Evolutionary conservation across 345 rosid species (phyloP).

Genomic region (Nasturtium officinale): DNA sequence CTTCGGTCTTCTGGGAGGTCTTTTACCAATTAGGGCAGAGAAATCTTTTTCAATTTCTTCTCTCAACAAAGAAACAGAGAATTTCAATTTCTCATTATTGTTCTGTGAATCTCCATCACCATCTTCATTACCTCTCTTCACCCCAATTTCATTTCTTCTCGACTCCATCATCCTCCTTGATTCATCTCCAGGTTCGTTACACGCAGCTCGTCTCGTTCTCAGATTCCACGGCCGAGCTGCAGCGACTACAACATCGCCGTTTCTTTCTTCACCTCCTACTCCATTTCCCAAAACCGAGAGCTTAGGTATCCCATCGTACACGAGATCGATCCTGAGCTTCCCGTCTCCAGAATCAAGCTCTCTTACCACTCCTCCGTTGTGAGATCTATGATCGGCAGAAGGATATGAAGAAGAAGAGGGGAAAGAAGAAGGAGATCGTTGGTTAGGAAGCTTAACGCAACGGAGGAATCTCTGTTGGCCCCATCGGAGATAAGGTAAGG

Average conservation of each 20-base stretch:
- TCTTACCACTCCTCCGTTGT: conserved; percentile 9
- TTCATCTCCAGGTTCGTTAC: conserved; percentile 48
- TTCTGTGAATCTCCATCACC: conserved; percentile 15
- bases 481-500: conserved; percentile 60
- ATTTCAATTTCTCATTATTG: conserved; percentile 48
- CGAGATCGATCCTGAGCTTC: conserved; percentile 35
- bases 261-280: conserved; percentile 28
- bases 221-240: conserved; percentile 63
- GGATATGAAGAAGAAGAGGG: conserved; percentile 36
- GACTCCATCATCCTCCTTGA: conserved; percentile 37
- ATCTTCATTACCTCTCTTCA: conserved; percentile 36
- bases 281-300: conserved; percentile 42
- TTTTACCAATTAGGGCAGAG: conserved; percentile 48
- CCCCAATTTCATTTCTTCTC: conserved; percentile 33
- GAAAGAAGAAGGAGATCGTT: conserved; percentile 30
- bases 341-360: background rate
- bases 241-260: conserved; percentile 19
- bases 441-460: conserved; percentile 49
- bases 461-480: conserved; percentile 55
- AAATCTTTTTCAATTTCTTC: conserved; percentile 76
- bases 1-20: conserved; percentile 68
- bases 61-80: conserved; percentile 56
- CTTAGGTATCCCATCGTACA: conserved; percentile 37
- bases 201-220: conserved; percentile 73
- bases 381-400: conserved; percentile 41